Conservation (phyloP, 495 filamentous ascomycete genomes). For the Talaromyces adpressus region DNA sequence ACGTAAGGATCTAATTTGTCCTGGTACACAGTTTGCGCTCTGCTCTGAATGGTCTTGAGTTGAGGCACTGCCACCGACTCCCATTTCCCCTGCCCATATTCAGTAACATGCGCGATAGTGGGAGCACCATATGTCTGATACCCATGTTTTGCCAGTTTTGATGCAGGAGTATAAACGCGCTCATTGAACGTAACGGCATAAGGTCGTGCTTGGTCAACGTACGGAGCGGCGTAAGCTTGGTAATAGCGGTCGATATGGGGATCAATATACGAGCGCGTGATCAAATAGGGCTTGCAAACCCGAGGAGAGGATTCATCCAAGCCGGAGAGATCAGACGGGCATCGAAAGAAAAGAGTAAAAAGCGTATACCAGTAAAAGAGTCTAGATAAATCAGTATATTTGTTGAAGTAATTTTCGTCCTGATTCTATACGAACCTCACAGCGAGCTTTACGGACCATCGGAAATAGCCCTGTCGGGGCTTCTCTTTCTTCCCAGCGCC, state of each 20-base stretch:
- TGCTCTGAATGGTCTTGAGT: constrained; percentile 52
- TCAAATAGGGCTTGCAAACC: constrained; percentile 81
- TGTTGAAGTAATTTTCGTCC: constrained; percentile 1
- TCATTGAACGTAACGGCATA: constrained; percentile 64
- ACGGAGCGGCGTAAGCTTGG: constrained; percentile 70
- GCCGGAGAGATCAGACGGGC: constrained; percentile 61
- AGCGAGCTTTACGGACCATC: constrained; percentile 47
- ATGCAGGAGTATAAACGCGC: constrained; percentile 58
- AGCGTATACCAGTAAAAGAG: constrained; percentile 80
- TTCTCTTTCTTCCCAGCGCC: constrained; percentile 13
- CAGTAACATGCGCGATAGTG: constrained; percentile 55
- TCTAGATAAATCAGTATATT: constrained; percentile 34
- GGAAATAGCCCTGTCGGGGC: constrained; percentile 30
- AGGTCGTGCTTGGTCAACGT: constrained; percentile 68
- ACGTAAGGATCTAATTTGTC: constrained; percentile 66
- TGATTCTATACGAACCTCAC: constrained; percentile 48
- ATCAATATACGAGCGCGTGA: constrained; percentile 55
- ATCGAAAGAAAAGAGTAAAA: constrained; percentile 71
- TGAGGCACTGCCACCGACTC: constrained; percentile 66
- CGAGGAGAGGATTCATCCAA: constrained; percentile 63
- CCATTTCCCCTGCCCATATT: constrained; percentile 67
- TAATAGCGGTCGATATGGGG: constrained; percentile 88
- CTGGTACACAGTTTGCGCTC: constrained; percentile 60
- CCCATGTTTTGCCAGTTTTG: constrained; percentile 51
- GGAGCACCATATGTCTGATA: constrained; percentile 76